Evolutionary conservation across 331 rosid genomes (phyloP), one percentile per base, ranked within the genome.

Genomic region (Cucumis variabilis): DNA sequence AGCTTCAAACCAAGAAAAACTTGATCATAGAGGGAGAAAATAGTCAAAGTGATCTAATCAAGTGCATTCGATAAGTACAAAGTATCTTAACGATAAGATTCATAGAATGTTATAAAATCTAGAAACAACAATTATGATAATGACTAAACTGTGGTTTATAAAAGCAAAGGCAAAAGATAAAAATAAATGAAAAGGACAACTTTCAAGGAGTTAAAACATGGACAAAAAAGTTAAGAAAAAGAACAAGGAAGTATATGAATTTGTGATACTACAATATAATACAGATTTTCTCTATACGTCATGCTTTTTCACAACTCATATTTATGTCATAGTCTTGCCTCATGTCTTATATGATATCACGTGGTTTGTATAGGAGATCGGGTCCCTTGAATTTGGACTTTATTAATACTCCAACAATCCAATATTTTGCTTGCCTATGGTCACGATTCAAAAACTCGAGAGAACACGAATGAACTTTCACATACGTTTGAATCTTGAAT

Each of bases 81-180:
- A 80, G 53, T 55, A 80, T 53, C 67, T 80, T 16, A 80, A 80
- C 50, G 50, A 27, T 28, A 19, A 27, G 84, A 28, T 93, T 89
- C 89, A 91, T 91, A 89, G 46, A 80, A 53, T 19, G 68, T 27
- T 17, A 55, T 79, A 92, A 91, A 67, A 55, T 92, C 91, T 94
- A 92, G 94, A 90, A 91, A 91, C 85, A 86, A 82, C 91, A 91
- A 88, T 70, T 82, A 76, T 90, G 83, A 72, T 85, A 28, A 37
- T 86, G 88, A 58, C 88, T 72, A 51, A 70, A 72, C 30, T 25
- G 30, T 25, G 83, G 37, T 72, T 86, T 21, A 37, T 53, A 82
- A 85, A 14, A 72, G 63, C 50, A 41, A 55, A 53, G 17, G 67
- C 67, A 74, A 75, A 44, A 74, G 60, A 72, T 62, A 33, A 86